Conservation (phyloP, 2,329 filamentous ascomycete species). For the Diplodia mutila region DNA sequence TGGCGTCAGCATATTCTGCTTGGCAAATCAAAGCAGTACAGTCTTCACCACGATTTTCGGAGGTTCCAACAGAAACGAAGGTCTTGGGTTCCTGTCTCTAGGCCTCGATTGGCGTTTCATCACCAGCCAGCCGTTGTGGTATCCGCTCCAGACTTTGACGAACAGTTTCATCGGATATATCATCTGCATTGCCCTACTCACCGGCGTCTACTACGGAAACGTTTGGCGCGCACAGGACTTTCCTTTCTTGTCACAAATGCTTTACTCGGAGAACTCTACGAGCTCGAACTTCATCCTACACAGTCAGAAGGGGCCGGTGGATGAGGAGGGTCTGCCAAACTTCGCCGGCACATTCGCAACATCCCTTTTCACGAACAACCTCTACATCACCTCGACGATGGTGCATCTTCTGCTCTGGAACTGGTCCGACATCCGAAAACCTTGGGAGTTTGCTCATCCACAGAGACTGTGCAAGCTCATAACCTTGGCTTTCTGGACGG, state of each 20-base stretch:
- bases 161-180: constrained; percentile 43
- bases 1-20: constrained; percentile 23
- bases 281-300: constrained; percentile 30
- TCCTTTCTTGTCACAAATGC: constrained; percentile 16
- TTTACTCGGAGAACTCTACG: constrained; percentile 33
- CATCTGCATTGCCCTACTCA: constrained; percentile 43
- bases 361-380: constrained; percentile 24
- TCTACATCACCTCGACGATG: constrained; percentile 48
- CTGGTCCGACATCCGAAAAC: constrained; percentile 43
- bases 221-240: constrained; percentile 47
- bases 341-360: constrained; percentile 38
- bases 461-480: constrained; percentile 38
- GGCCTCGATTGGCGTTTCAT: constrained; percentile 72
- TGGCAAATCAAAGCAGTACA: constrained; percentile 36
- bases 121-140: constrained; percentile 41
- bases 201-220: constrained; percentile 50
- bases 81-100: constrained; percentile 59
- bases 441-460: constrained; percentile 37
- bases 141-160: constrained; percentile 32
- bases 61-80: constrained; percentile 53
- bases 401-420: constrained; percentile 45
- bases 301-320: constrained; percentile 34
- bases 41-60: constrained; percentile 57
- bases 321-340: constrained; percentile 46
- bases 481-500: constrained; percentile 37